Evolutionary conservation across 2,329 filamentous ascomycete species (phyloP), one percentile per base, ranked within the genome.

Genomic region (Pestalotiopsis sp.): DNA sequence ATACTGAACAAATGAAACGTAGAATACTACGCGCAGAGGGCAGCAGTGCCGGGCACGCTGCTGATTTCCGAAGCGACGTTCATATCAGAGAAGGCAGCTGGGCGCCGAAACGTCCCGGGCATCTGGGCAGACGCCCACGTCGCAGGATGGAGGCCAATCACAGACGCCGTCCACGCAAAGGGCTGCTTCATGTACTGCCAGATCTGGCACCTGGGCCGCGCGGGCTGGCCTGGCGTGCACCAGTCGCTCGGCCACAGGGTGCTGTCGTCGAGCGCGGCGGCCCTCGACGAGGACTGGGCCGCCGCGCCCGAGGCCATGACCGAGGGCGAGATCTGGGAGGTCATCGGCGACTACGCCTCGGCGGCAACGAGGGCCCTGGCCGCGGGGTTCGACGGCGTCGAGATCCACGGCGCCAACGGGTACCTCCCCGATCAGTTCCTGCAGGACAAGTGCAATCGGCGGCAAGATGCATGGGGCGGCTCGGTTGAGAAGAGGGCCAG

Each of bases 361-460:
- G 85, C 87, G 1, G 83, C 86, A 0, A 84, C 84, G 69, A 84
- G 88, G 36, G 86, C 92, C 0, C 76, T 93, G 3, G 78, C 85
- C 20, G 87, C 86, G 3, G 92, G 93, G 0, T 91, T 91, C 58
- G 92, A 95, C 75, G 90, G 89, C 9, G 88, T 94, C 2, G 86
- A 83, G 68, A 66, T 76, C 36, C 76, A 80, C 65, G 78, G 75
- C 4, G 82, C 82, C 13, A 85, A 85, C 62, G 83, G 84, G 3
- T 88, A 87, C 71, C 78, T 89, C 3, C 78, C 87, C 49, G 86
- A 89, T 68, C 86, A 89, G 73, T 90, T 90, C 77, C 81, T 84
- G 4, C 86, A 88, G 71, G 84, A 86, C 68, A 83, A 78, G 4
- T 80, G 81, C 73, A 91, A 91, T 78, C 81, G 82, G 63, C 83